Evolutionary conservation across 2,329 filamentous ascomycete species (phyloP).

Genomic region (Pseudogymnoascus sp.): DNA sequence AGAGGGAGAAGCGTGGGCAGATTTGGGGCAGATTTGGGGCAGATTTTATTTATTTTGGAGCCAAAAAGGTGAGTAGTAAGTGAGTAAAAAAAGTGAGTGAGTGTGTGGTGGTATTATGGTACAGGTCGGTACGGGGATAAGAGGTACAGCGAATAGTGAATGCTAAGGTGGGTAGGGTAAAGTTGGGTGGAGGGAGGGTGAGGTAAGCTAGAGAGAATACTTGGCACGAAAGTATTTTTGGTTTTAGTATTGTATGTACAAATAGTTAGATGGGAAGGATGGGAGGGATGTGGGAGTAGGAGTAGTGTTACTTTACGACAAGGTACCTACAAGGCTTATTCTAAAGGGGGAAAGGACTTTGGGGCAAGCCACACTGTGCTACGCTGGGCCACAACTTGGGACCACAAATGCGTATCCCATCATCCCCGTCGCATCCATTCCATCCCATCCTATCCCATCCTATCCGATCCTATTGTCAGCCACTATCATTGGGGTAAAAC

Average conservation of each 20-base stretch:
- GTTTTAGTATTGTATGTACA: background rate
- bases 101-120: too few relatives aligned
- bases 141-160: background rate
- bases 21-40: background rate
- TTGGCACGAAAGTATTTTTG: background rate
- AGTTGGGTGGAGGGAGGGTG: background rate
- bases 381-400: too few relatives aligned
- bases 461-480: background rate
- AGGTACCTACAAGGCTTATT: constrained; percentile 2
- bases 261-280: background rate
- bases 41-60: constrained; percentile 1
- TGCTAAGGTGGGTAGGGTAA: background rate
- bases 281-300: too few relatives aligned
- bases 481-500: background rate
- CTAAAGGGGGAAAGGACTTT: background rate
- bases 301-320: background rate
- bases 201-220: background rate
- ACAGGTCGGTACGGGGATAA: background rate
- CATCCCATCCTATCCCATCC: background rate
- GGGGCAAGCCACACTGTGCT: background rate
- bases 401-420: background rate
- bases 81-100: background rate
- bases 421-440: background rate
- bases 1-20: background rate
- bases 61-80: background rate